Conservation (phyloP, 2,329 filamentous ascomycete species). For the Cytospora leucostoma region DNA sequence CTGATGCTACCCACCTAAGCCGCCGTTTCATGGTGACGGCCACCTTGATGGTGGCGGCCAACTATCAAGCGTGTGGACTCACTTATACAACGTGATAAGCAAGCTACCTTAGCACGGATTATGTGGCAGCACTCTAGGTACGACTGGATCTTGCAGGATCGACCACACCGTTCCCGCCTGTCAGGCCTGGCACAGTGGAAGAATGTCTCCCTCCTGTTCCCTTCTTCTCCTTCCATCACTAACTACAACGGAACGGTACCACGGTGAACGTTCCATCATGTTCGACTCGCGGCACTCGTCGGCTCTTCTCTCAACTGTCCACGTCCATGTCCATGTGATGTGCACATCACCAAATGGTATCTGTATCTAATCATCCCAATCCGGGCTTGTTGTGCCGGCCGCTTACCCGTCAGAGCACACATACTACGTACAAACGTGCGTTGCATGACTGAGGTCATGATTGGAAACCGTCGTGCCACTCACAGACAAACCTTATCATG, state of each 20-base stretch:
- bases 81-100: conserved; percentile 13
- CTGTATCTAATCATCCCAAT: background rate
- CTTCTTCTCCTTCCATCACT: background rate
- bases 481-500: conserved; percentile 17
- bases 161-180: conserved; percentile 22
- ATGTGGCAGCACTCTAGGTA: too few relatives aligned
- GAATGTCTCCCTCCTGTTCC: background rate
- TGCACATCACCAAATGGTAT: background rate
- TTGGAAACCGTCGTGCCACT: conserved; percentile 5
- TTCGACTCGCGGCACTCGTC: background rate
- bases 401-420: conserved; percentile 6
- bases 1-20: background rate
- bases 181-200: conserved; percentile 24
- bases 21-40: too few relatives aligned
- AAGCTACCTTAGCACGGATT: too few relatives aligned
- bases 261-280: conserved; percentile 28
- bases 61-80: conserved; percentile 4
- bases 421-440: background rate
- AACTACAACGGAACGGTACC: background rate
- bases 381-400: conserved; percentile 17
- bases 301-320: background rate
- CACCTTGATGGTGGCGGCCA: too few relatives aligned
- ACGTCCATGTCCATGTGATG: background rate
- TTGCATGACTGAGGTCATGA: conserved; percentile 24
- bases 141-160: conserved; percentile 14